Conservation (phyloP, 768 basidiomycete genomes). For the Multifurca ochricompacta region DNA sequence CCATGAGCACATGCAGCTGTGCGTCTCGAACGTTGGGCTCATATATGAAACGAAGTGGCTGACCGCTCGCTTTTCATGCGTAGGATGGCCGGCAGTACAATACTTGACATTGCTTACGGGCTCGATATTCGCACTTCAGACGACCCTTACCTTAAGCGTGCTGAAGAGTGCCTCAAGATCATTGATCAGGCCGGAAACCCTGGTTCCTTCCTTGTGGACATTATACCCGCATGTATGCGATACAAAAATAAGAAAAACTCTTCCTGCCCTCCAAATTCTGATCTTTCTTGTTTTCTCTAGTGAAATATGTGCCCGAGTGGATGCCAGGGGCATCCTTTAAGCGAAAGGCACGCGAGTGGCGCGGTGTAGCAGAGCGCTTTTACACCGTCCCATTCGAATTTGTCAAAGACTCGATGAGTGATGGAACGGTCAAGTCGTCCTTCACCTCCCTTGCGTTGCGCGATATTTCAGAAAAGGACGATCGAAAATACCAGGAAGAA, state of each 20-base stretch:
- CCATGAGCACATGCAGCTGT: slow-evolving; percentile 32
- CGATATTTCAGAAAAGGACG: slow-evolving; percentile 18
- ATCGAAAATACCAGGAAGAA: slow-evolving; percentile 20
- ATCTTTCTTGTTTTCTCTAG: neutral
- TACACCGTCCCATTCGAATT: slow-evolving; percentile 19
- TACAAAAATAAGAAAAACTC: too few relatives aligned
- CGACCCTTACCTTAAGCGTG: slow-evolving; percentile 20
- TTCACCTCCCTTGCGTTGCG: slow-evolving; percentile 18
- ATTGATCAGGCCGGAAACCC: slow-evolving; percentile 19
- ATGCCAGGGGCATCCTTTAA: slow-evolving; percentile 23
- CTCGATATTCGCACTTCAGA: slow-evolving; percentile 15
- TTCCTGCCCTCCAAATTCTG: neutral
- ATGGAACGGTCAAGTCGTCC: slow-evolving; percentile 9
- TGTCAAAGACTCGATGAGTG: slow-evolving; percentile 20
- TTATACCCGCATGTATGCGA: slow-evolving; percentile 23
- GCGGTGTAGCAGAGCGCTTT: slow-evolving; percentile 14
- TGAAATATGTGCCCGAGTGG: slow-evolving; percentile 25
- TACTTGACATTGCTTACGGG: slow-evolving; percentile 18
- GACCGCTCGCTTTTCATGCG: neutral
- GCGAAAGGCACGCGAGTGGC: slow-evolving; percentile 21
- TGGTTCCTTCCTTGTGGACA: slow-evolving; percentile 25
- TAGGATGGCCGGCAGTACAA: slow-evolving; percentile 20
- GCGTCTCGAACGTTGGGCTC: neutral
- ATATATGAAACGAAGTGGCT: neutral
- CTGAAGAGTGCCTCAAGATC: slow-evolving; percentile 18